Percentiles rank a stretch among this genome's conserved stretches.
Evolutionary conservation across 2,329 filamentous ascomycete genomes (phyloP).

Genomic region (Aspergillus floridensis): DNA sequence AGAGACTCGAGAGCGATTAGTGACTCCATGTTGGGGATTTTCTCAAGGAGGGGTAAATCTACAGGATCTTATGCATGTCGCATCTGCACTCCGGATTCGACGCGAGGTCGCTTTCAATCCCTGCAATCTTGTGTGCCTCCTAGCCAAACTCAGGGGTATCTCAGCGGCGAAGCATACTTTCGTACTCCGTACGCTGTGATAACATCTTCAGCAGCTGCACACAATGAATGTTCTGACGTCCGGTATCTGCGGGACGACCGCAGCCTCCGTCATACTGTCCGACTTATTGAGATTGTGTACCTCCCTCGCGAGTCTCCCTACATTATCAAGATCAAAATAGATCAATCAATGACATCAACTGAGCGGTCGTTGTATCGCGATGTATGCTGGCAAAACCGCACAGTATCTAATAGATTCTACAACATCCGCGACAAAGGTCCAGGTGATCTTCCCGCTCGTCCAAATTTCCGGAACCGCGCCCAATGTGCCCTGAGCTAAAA

Average conservation of each 20-base stretch:
- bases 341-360: not conserved
- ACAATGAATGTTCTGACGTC: not conserved
- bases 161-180: not conserved
- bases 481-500: constrained; percentile 9
- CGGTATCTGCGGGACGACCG: constrained; percentile 2
- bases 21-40: not conserved
- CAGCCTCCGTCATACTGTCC: not conserved
- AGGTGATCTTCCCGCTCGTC: constrained; percentile 17
- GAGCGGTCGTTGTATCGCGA: not conserved
- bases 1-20: not conserved
- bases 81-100: constrained; percentile 3
- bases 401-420: not conserved
- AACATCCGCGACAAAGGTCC: constrained; percentile 4
- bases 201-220: not conserved
- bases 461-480: constrained; percentile 18
- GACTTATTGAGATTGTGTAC: not conserved
- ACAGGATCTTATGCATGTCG: constrained; percentile 1
- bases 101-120: not conserved
- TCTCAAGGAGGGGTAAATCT: not conserved
- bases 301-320: not conserved
- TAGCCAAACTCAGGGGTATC: not conserved
- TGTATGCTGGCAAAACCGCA: not conserved
- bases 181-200: not conserved
- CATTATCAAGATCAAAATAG: not conserved
- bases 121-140: not conserved